Evolutionary conservation across 2,329 filamentous ascomycete genomes (phyloP).

Genomic region (Cercospora janseana): DNA sequence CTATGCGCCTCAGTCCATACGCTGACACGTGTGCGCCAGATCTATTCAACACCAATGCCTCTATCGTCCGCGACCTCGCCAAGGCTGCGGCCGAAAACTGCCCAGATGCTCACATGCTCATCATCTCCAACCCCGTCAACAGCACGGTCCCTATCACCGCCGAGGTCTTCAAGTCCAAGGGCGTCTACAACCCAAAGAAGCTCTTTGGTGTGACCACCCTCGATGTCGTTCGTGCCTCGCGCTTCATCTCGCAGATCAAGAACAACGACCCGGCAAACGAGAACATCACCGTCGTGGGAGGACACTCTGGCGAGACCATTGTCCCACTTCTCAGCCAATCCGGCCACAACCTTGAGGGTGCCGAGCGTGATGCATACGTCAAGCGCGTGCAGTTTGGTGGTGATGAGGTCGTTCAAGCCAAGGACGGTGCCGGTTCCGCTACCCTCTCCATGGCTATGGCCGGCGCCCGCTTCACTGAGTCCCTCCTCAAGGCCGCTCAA

Average conservation of each 20-base stretch:
- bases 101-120: constrained; percentile 90
- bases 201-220: constrained; percentile 99
- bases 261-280: constrained; percentile 83
- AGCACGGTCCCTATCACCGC: constrained; percentile 96
- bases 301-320: constrained; percentile 97
- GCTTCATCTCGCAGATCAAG: constrained; percentile 97
- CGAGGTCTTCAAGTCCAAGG: constrained; percentile 92
- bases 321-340: constrained; percentile 96
- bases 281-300: constrained; percentile 93
- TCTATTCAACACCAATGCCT: constrained; percentile 99
- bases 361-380: constrained; percentile 73
- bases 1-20: background rate
- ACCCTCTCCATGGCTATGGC: constrained; percentile 99
- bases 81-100: constrained; percentile 86
- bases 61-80: constrained; percentile 96
- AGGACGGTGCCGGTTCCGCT: constrained; percentile 94
- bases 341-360: constrained; percentile 78
- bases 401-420: constrained; percentile 98
- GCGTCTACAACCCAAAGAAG: constrained; percentile 98
- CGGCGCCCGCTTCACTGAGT: constrained; percentile 81
- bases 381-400: constrained; percentile 97
- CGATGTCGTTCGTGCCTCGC: constrained; percentile 93
- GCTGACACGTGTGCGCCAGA: constrained; percentile 50
- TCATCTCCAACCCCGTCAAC: constrained; percentile 99
- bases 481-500: constrained; percentile 84